These are phyloP conservation scores for Quercus gilva DNA, from an alignment of 306 rosid genomes.

Conservation along the genomic window DNA sequence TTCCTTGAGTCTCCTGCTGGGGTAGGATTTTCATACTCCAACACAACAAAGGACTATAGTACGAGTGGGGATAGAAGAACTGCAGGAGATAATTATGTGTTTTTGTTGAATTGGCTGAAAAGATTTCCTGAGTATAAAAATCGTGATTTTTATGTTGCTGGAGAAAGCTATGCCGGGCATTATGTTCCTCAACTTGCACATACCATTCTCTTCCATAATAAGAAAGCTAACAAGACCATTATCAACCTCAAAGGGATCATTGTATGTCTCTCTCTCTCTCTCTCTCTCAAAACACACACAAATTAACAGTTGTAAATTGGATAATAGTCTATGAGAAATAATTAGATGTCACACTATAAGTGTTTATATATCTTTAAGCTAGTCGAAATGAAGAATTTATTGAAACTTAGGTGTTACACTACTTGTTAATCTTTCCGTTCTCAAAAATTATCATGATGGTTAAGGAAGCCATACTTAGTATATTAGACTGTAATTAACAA, in stretches of 20 bases:
- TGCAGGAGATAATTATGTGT: slow-evolving; percentile 60
- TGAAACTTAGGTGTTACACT: too few species aligned
- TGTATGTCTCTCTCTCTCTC: slow-evolving; percentile 41
- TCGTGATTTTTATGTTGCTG: slow-evolving; percentile 70
- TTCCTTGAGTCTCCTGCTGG: slow-evolving; percentile 88
- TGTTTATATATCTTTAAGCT: too few species aligned
- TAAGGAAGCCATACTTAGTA: too few species aligned
- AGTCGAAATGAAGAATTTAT: too few species aligned
- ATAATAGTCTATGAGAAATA: too few species aligned
- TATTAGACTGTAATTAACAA: too few species aligned
- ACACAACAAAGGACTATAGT: slow-evolving; percentile 61
- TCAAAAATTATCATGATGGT: too few species aligned
- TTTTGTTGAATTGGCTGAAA: slow-evolving; percentile 82
- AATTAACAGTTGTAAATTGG: too few species aligned
- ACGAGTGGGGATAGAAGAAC: slow-evolving; percentile 62
- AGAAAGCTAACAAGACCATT: slow-evolving; percentile 38
- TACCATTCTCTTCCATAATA: slow-evolving; percentile 60
- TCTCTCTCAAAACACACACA: background rate
- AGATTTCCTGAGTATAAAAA: slow-evolving; percentile 80
- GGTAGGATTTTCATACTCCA: slow-evolving; percentile 93
- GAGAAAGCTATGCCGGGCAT: slow-evolving; percentile 95
- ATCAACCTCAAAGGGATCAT: slow-evolving; percentile 87
- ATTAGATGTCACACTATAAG: background rate
- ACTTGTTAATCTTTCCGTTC: too few species aligned
- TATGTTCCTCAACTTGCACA: slow-evolving; percentile 95